phyloP scores from a whole-genome alignment of 495 filamentous ascomycete species.

The Melanomma pulvis-pyrius region DNA sequence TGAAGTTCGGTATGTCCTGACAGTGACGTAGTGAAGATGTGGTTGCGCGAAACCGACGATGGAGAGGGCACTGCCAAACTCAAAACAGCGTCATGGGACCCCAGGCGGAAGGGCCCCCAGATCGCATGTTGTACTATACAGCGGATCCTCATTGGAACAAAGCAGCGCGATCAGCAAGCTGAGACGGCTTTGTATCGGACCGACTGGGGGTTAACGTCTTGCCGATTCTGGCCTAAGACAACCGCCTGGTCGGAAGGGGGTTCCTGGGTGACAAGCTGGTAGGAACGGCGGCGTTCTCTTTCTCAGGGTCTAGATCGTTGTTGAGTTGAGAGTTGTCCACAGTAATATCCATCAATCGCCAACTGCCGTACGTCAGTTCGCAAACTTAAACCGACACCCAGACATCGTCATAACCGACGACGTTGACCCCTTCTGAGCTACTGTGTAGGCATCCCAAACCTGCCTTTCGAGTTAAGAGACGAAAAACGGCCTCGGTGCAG shows the following conservation, averaged over 20 bases:
- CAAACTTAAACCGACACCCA: not conserved
- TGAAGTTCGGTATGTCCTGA: not conserved
- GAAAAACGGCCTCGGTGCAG: not conserved
- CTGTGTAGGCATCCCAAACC: not conserved
- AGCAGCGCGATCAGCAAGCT: slow-evolving; percentile 13
- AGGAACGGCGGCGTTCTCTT: not conserved
- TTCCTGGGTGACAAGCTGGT: slow-evolving; percentile 1
- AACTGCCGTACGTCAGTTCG: slow-evolving; percentile 3
- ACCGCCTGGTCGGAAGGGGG: slow-evolving; percentile 3
- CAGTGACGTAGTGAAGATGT: not conserved
- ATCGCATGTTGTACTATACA: not conserved
- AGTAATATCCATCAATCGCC: not conserved
- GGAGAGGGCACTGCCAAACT: not conserved
- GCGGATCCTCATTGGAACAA: slow-evolving; percentile 6
- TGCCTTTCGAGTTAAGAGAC: not conserved
- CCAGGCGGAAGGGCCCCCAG: not conserved
- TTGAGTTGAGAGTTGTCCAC: not conserved
- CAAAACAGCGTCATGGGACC: slow-evolving; percentile 8
- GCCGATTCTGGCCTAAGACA: slow-evolving; percentile 14
- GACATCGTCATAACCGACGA: not conserved
- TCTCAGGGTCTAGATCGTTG: slow-evolving; percentile 23
- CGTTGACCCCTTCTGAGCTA: not conserved
- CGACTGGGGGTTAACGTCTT: slow-evolving; percentile 14
- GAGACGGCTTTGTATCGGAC: slow-evolving; percentile 25
- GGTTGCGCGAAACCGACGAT: not conserved